Evolutionary conservation across 129 eudicot species (phyloP).

Genomic region (Artemisia annua): DNA sequence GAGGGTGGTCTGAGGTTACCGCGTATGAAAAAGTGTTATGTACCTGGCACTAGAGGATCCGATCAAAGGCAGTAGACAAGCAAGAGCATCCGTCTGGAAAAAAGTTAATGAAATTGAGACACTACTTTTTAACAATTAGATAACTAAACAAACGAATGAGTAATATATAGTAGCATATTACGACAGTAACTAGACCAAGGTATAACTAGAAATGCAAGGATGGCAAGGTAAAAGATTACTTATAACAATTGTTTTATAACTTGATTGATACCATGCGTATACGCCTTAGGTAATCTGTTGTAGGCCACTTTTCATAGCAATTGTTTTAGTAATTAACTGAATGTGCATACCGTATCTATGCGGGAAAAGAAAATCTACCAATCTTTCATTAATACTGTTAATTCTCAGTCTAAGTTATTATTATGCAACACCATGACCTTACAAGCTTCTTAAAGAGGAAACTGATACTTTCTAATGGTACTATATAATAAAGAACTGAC

Average conservation of each 20-base stretch:
- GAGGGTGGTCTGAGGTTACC: background rate
- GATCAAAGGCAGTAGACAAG: conserved; percentile 86
- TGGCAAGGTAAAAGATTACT: no score
- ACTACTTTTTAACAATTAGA: background rate
- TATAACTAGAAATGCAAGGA: no score
- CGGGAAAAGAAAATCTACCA: no score
- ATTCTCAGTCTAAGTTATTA: background rate
- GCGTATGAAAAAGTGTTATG: conserved; percentile 10
- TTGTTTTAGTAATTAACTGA: background rate
- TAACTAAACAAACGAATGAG: no score
- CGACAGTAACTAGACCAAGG: no score
- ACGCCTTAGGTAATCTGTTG: background rate
- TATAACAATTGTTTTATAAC: background rate
- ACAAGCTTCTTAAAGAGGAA: background rate
- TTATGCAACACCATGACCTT: background rate
- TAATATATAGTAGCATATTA: no score
- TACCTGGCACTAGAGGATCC: conserved; percentile 93
- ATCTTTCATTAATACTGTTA: background rate
- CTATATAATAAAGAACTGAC: conserved; percentile 34
- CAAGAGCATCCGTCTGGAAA: conserved; percentile 94
- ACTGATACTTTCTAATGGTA: background rate
- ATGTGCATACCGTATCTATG: no score
- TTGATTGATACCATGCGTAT: background rate
- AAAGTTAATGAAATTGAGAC: conserved; percentile 20
- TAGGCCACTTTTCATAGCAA: background rate